Evolutionary conservation across 2,329 filamentous ascomycete species (phyloP), one percentile per base, ranked within the genome.

Genomic region (Bisporella sp.): DNA sequence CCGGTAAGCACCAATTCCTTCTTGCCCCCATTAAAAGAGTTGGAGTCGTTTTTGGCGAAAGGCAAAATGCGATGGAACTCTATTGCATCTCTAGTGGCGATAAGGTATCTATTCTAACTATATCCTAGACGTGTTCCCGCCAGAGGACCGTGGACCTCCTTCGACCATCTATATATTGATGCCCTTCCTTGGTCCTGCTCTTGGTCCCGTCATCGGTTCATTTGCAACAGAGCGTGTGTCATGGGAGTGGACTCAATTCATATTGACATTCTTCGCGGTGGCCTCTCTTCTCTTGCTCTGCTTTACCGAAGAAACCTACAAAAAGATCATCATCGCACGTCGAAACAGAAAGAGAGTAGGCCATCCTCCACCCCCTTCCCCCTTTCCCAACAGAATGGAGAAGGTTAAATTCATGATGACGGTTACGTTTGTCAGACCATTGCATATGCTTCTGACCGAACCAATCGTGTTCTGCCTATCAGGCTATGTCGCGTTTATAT

Each of bases 171-270:
- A 72, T 35, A 70, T 79, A 12, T 53, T 79, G 12, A 76, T 70
- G 57, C 75, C 76, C 0, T 79, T 79, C 42, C 55, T 80, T 0
- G 77, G 77, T 0, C 76, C 77, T 0, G 74, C 73, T 5, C 21
- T 1, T 6, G 58, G 60, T 33, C 60, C 58, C 1, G 57, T 61
- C 0, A 58, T 60, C 30, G 55, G 75, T 7, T 70, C 75, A 0
- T 78, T 76, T 50, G 66, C 75, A 5, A 67, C 69, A 1, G 62
- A 66, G 28, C 66, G 69, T 5, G 72, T 72, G 48, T 68, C 66
- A 31, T 79, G 76, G 76, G 69, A 74, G 5, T 79, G 76, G 76
- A 78, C 75, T 0, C 70, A 77, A 48, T 79, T 70, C 66, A 73
- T 71, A 0, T 56, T 77, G 35, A 63, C 76, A 48, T 75, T 78